phyloP scores from a whole-genome alignment of 352 stramenopile species.

The Plasmopara viticola region DNA sequence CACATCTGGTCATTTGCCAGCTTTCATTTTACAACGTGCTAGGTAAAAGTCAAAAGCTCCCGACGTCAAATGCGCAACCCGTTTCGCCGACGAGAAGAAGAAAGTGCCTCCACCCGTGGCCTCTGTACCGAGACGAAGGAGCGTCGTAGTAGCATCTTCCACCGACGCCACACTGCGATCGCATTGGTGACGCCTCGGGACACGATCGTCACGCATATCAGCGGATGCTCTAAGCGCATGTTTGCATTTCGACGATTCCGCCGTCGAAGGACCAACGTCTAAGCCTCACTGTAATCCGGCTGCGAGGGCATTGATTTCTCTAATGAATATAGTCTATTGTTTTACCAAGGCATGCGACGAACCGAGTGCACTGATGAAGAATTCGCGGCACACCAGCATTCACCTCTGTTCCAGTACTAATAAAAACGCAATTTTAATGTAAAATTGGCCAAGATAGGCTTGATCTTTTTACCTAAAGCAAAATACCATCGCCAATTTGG shows the following conservation, averaged over 20 bases:
- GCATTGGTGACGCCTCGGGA: neutral
- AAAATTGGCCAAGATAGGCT: no score
- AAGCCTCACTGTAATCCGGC: no score
- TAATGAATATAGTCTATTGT: no score
- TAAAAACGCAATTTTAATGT: no score
- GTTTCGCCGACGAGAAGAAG: neutral
- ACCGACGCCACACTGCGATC: neutral
- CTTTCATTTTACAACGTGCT: neutral
- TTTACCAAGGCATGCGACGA: no score
- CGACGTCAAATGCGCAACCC: neutral
- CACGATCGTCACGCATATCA: neutral
- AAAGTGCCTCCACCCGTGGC: neutral
- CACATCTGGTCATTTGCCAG: neutral
- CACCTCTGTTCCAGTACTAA: no score
- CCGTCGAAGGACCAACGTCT: neutral
- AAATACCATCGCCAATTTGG: no score
- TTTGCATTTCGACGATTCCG: neutral
- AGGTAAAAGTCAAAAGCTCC: neutral
- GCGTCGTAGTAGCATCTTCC: neutral
- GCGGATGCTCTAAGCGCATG: neutral
- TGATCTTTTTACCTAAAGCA: no score
- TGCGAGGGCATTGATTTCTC: no score
- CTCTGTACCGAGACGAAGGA: neutral
- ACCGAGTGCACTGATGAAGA: no score
- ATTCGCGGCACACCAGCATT: no score